Percentiles rank a stretch among this genome's conserved stretches.
Evolutionary conservation across 2,329 filamentous ascomycete species (phyloP).

Genomic region (Cryoendolithus antarcticus): DNA sequence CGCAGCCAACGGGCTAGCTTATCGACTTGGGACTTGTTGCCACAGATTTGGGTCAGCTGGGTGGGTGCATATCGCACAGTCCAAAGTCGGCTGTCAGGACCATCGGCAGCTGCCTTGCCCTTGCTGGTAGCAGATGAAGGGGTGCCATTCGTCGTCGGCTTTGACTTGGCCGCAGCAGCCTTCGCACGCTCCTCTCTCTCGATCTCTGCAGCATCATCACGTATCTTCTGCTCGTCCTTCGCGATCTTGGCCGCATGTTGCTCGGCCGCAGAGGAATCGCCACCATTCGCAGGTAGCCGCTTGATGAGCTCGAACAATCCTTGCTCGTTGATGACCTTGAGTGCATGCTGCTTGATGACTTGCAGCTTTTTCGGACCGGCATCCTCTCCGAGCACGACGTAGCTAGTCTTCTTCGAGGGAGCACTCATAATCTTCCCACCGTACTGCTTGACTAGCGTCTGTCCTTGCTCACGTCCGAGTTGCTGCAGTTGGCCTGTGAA

Average conservation of each 20-base stretch:
- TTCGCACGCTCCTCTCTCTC: constrained; percentile 56
- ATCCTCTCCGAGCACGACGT: constrained; percentile 80
- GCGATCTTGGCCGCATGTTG: constrained; percentile 75
- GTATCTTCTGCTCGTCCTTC: constrained; percentile 71
- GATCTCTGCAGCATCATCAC: constrained; percentile 70
- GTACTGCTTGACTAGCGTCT: constrained; percentile 79
- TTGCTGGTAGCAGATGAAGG: constrained; percentile 22
- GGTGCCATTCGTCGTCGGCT: constrained; percentile 28
- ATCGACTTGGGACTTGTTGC: constrained; percentile 83
- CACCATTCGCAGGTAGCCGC: constrained; percentile 70
- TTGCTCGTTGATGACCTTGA: constrained; percentile 91
- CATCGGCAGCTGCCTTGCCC: constrained; percentile 24
- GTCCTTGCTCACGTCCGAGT: constrained; percentile 72
- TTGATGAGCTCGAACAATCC: constrained; percentile 80
- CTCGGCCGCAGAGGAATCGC: constrained; percentile 75
- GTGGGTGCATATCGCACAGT: constrained; percentile 92
- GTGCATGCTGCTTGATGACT: constrained; percentile 65
- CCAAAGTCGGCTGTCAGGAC: constrained; percentile 59
- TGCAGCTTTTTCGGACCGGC: constrained; percentile 86
- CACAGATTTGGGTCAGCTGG: constrained; percentile 75
- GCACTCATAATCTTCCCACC: constrained; percentile 79
- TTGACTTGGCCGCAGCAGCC: constrained; percentile 27
- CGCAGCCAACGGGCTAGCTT: constrained; percentile 80
- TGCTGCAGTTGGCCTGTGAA: constrained; percentile 81
- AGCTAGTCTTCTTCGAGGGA: constrained; percentile 88